Evolutionary conservation across 768 basidiomycete species (phyloP), one percentile per base, ranked within the genome.

Genomic region (Xanthoconium stramineum): DNA sequence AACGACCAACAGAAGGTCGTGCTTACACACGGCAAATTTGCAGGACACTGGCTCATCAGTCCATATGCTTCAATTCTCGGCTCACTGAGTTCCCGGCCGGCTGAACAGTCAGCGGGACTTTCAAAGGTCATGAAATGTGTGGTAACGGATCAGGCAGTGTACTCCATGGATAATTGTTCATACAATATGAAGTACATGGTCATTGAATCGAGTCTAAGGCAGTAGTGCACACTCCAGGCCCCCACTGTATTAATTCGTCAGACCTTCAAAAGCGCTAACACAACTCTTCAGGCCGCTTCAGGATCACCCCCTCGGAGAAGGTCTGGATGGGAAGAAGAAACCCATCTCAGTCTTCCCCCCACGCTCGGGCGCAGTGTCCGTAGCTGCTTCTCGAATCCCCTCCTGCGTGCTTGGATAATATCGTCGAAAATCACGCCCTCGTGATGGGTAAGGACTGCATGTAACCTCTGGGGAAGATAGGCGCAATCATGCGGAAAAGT

Each of bases 201-300:
- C 40, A 17, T 20, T 15, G 15, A 33, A 35, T 36, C 33, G 1
- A 15, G 36, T 28, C 14, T 46, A 37, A 53, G 30, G 44, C 15
- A 47, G 52, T 7, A 24, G 19, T 38, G 30, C 40, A 14, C 35
- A 35, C 33, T 42, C 50, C 17, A 35, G 20, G 20, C 24, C 40
- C 33, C 19, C 4, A 30, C 32, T 11, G 15, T 14, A 36, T 28
- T 28, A 24, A 19, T 51, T 24, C 17, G 6, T 33, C 47, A 15
- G 33, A 36, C 29, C 43, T 28, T 3, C 19, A 63, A 59, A n/a
- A 65, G 61, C 4, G 7, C 30, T 6, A 42, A 32, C 2, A 65
- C 55, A 37, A 40, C 61, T 0, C 44, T 1, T 64, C 64, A 65
- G 49, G 64, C 64, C 15, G 15, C 32, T 0, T 50, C 36, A 35